Evolutionary conservation across 164 flowering plant species (phyloP), one percentile per base, ranked within the genome.

Genomic region (Brasenia schreberi): DNA sequence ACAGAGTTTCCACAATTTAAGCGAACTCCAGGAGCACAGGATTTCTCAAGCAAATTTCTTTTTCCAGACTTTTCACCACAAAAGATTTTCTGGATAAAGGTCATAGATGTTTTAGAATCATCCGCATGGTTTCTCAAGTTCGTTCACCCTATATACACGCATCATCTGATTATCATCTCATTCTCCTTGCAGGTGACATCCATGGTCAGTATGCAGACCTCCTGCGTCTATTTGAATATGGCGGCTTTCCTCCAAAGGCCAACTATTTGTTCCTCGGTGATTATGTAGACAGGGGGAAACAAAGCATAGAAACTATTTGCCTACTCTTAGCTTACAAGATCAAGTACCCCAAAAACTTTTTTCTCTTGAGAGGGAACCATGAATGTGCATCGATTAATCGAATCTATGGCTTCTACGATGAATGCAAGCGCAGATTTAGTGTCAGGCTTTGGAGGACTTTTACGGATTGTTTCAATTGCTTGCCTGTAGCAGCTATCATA

Each of bases 221-320:
- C 44, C 66, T 89, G 71, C 78, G 87, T 73, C 87, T 87, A 66
- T 89, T 89, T 69, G 96, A 87, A 59, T 84, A 84, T 73, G 96
- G 96, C 9, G 89, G 92, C 5, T 83, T 84, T 62, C 96, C 96
- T 68, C 92, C 96, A 23, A 69, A 74, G 60, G 81, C 96, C 67
- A 89, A 87, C 67, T 89, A 89, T 67, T 75, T 89, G 61, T 89
- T 89, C 65, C 70, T 89, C 7, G 96, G 96, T 39, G 96, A 89
- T 76, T 89, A 89, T 69, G 96, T 89, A 66, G 96, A 89, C 72
- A 86, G 92, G 60, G 96, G 96, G 61, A 89, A 84, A 74, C 92
- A 87, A 73, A 87, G 92, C 73, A 76, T 89, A 76, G 92, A 89
- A 72, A 84, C 92, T 49, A 89, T 89, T 59, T 87, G 96, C 80